Percentiles rank a stretch among this genome's conserved stretches.
phyloP scores from a whole-genome alignment of 225 moss, liverwort and hornwort genomes.

The Neckera pumila region DNA sequence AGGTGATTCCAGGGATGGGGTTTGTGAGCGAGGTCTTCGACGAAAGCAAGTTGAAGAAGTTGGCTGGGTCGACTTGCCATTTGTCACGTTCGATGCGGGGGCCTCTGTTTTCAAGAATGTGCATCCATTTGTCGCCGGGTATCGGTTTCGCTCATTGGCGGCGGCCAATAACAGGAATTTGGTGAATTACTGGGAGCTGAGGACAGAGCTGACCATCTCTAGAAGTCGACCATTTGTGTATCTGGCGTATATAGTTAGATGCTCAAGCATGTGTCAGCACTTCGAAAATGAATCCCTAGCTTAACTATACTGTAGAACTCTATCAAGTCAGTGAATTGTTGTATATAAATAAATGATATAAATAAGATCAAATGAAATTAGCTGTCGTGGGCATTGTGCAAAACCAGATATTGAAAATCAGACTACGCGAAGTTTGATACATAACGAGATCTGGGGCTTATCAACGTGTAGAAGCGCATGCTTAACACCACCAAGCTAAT shows the following conservation, averaged over 20 bases:
- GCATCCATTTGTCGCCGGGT: slow-evolving; percentile 63
- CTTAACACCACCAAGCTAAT: neutral
- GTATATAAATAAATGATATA: neutral
- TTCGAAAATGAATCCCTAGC: neutral
- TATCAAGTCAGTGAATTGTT: neutral
- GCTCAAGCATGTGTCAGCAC: neutral
- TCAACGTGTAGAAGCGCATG: neutral
- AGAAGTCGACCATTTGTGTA: neutral
- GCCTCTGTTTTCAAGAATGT: slow-evolving; percentile 52
- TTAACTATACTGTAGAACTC: neutral
- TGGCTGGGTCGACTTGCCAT: slow-evolving; percentile 9
- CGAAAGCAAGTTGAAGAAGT: slow-evolving; percentile 35
- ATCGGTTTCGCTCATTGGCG: slow-evolving; percentile 58
- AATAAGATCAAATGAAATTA: neutral
- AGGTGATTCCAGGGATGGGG: slow-evolving; percentile 38
- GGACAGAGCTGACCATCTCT: neutral
- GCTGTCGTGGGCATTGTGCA: neutral
- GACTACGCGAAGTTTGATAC: neutral
- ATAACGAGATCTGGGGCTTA: neutral
- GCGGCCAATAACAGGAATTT: slow-evolving; percentile 69
- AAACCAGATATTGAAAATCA: neutral
- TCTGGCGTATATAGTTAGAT: neutral
- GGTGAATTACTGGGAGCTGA: slow-evolving; percentile 68
- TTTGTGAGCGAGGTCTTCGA: slow-evolving; percentile 73
- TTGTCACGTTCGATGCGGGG: slow-evolving; percentile 29